Evolutionary conservation across 116 monocot genomes (phyloP), one percentile per base, ranked within the genome.

Genomic region (Thalassia testudinum): DNA sequence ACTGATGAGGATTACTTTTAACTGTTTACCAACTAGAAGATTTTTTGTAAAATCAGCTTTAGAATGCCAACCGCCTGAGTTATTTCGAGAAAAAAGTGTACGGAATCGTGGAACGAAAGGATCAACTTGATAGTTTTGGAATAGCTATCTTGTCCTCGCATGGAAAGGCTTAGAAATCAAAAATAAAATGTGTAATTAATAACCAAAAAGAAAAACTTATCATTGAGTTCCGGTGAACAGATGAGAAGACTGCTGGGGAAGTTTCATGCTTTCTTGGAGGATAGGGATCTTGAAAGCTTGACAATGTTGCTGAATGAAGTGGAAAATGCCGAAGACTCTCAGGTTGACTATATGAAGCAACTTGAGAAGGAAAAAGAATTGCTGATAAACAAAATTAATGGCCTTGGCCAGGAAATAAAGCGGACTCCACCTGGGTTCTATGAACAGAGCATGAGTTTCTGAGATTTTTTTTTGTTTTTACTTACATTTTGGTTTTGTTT

Each of bases 361-460:
- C 79, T 97, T 11, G 89, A 89, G 70, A 72, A 64, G 29, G 97
- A 97, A 55, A 81, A 69, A 68, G 37, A 56, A 24, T 13, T 77
- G 42, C 27, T 97, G 54, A 34, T 97, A 7, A 20, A 63, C 5
- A 97, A 85, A 53, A 82, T 89, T 21, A 63, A 51, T 15, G 70
- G 78, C 18, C 78, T 97, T 45, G 82, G 67, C 18, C 68, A 55
- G 28, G 89, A 97, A 52, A 74, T 97, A 11, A 49, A 34, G 30
- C 30, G 30, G 10, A 34, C 30, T 34, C 10, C 30, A 34, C 30
- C n/a, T 5, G 30, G 30, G 30, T 34, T 34, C 30, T 3, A 34
- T 34, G 30, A 34, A 34, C 30, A 34, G 30, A 34, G 10, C 6
- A 34, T 34, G 30, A 34, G 10, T 5, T 10, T 5, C 10, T 34